Evolutionary conservation across 2,329 filamentous ascomycete species (phyloP).

Genomic region (Epichloe baconii): DNA sequence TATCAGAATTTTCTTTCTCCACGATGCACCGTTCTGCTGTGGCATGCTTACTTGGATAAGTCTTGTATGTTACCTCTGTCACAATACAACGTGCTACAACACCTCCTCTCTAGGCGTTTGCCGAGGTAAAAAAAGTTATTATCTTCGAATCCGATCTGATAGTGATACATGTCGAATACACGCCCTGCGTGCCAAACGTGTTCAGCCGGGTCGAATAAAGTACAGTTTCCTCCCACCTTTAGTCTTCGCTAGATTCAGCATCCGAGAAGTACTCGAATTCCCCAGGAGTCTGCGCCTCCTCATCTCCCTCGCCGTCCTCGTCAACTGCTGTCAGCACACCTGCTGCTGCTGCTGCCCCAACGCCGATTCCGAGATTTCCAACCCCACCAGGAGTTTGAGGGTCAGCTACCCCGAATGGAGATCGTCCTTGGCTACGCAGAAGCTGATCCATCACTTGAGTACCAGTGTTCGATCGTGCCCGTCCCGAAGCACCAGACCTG

Average conservation of each 20-base stretch:
- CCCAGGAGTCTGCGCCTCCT: conserved; percentile 55
- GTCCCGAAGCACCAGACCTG: conserved; percentile 16
- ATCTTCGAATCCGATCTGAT: not conserved
- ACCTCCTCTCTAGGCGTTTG: not conserved
- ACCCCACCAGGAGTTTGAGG: conserved; percentile 24
- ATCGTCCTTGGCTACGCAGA: conserved; percentile 25
- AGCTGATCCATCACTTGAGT: conserved; percentile 29
- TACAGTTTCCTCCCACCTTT: conserved; percentile 3
- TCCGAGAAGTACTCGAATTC: conserved; percentile 74
- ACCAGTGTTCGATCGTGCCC: conserved; percentile 20
- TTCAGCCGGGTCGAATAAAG: not conserved
- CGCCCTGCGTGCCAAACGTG: not conserved
- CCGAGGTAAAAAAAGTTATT: not conserved
- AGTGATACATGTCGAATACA: conserved; percentile 9
- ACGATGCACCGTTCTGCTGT: not conserved
- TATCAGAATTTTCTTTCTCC: not conserved
- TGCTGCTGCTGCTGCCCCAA: conserved; percentile 57
- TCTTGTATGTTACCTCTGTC: no score
- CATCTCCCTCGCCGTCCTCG: conserved; percentile 63
- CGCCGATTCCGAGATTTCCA: conserved; percentile 23
- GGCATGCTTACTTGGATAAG: not conserved
- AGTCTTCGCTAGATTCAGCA: conserved; percentile 32
- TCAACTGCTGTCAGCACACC: conserved; percentile 78
- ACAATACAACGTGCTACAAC: not conserved
- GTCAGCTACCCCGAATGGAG: conserved; percentile 18